Evolutionary conservation across 1,284 basidiomycete genomes (phyloP), one percentile per base, ranked within the genome.

Genomic region (Melanopsichium pennsylvanicum): DNA sequence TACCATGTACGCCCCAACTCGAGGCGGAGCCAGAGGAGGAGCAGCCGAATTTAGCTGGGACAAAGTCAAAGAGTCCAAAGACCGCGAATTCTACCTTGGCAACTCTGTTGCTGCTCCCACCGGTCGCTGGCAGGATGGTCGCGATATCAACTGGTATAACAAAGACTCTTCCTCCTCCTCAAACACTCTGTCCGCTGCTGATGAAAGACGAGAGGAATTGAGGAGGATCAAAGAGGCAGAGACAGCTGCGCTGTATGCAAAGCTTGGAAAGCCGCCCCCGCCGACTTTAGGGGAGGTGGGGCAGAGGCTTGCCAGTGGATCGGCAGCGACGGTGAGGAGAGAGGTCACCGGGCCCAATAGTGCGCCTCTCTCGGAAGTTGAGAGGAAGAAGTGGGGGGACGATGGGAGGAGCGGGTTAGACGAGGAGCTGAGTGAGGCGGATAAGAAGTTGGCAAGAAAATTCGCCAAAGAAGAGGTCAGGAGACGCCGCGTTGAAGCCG

Each of bases 81-180:
- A 79, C 27, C 75, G 78, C 37, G 79, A 81, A 27, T 71, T 75
- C 52, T 81, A 81, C 46, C 67, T 81, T 10, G 79, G 79, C 45
- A 72, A 79, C 49, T 76, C 76, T 18, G 68, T 81, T 31, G 66
- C 68, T n/a, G 79, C 78, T 11, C 73, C 79, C 12, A 74, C 71
- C 4, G 79, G 79, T 2, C 68, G 79, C 10, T 81, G 79, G 79
- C 75, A 75, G 34, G 69, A 75, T 31, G 75, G 75, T 15, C 54
- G 70, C 15, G 79, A 81, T 50, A 76, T 81, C 46, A 72, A 70
- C 25, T 81, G 79, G 79, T 81, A 79, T 62, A 80, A 75, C 66
- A 77, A 74, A 32, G 75, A 76, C 35, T 46, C 38, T 2, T 33
- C 25, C 15, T 45, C 38, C 18, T 29, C 23, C 18, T 34, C 43